Percentiles rank a stretch among this genome's conserved stretches.
Conservation (phyloP, 2,329 filamentous ascomycete species). For the Ceratocystis alfenasii region DNA sequence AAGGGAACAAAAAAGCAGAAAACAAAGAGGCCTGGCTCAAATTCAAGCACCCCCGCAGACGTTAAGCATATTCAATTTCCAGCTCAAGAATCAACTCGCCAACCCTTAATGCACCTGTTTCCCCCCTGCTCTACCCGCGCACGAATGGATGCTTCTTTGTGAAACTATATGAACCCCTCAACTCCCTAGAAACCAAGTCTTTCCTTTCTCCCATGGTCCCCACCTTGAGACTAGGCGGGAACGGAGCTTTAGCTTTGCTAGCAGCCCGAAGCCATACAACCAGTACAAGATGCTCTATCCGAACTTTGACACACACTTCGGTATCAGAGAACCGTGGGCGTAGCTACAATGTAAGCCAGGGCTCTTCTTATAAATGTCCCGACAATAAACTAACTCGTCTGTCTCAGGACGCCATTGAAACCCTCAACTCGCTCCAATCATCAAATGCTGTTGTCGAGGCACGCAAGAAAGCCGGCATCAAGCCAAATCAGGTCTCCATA, state of each 20-base stretch:
- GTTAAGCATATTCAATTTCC: too few species aligned
- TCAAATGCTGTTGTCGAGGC: conserved; percentile 72
- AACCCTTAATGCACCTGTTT: too few species aligned
- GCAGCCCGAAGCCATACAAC: neutral
- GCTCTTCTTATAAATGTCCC: neutral
- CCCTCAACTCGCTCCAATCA: conserved; percentile 82
- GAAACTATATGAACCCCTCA: too few species aligned
- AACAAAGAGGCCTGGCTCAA: too few species aligned
- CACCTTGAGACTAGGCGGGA: neutral
- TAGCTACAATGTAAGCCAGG: conserved; percentile 10
- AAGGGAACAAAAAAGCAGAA: neutral
- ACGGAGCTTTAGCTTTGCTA: neutral
- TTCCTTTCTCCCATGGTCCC: neutral
- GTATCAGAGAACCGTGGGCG: neutral
- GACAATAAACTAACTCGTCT: neutral
- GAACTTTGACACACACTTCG: neutral
- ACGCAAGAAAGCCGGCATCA: conserved; percentile 60
- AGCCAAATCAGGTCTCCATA: conserved; percentile 57
- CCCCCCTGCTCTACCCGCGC: too few species aligned
- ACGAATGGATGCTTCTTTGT: too few species aligned
- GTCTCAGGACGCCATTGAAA: conserved; percentile 67
- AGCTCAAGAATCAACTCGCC: too few species aligned
- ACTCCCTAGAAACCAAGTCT: too few species aligned
- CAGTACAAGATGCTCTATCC: neutral
- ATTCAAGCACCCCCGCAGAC: too few species aligned